Evolutionary conservation across 768 basidiomycete genomes (phyloP).

Genomic region (Leccinum rimulosum): DNA sequence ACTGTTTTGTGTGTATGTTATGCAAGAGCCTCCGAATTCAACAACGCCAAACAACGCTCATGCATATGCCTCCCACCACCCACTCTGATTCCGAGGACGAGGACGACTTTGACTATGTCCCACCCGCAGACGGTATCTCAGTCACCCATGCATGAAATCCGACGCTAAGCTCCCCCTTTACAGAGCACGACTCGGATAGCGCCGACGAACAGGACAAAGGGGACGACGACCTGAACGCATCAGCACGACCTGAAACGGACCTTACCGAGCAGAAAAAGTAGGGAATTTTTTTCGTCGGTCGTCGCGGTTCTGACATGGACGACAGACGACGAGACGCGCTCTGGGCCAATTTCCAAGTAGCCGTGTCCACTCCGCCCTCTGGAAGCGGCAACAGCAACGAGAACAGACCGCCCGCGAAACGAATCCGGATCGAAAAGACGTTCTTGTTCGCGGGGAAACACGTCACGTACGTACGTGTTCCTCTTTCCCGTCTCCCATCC

Average conservation of each 20-base stretch:
- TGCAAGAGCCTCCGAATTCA: constrained; percentile 22
- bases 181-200: constrained; percentile 36
- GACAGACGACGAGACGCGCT: constrained; percentile 58
- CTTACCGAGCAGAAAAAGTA: constrained; percentile 45
- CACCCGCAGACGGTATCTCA: constrained; percentile 41
- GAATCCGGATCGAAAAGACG: constrained; percentile 66
- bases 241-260: constrained; percentile 30
- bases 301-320: not conserved
- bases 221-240: constrained; percentile 15
- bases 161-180: not conserved
- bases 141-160: not conserved
- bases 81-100: constrained; percentile 67
- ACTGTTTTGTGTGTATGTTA: constrained; percentile 5
- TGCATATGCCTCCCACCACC: constrained; percentile 17
- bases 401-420: constrained; percentile 24
- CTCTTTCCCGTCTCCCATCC: not conserved
- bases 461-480: constrained; percentile 56
- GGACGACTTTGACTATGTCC: constrained; percentile 63
- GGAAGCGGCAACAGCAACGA: not conserved
- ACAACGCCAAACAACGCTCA: constrained; percentile 27
- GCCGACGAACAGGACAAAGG: constrained; percentile 39
- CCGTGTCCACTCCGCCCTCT: constrained; percentile 39
- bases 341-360: constrained; percentile 70
- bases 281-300: not conserved
- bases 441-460: constrained; percentile 79